Conservation (phyloP, 2,329 filamentous ascomycete genomes). For the Aspergillus bombycis region DNA sequence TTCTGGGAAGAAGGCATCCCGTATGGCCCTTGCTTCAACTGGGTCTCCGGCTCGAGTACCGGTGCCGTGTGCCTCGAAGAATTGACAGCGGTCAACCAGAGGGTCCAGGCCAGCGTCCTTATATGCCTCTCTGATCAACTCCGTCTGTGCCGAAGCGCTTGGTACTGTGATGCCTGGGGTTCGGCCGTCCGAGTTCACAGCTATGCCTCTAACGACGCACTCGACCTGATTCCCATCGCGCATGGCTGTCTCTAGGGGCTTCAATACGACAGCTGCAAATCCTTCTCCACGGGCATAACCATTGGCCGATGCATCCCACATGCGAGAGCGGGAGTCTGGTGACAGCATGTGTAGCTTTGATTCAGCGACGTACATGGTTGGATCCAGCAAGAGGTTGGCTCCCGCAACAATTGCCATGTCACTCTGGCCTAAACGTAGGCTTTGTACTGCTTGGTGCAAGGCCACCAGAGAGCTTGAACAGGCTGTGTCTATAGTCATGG, state of each 20-base stretch:
- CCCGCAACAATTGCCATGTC: constrained; percentile 30
- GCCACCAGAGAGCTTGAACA: constrained; percentile 40
- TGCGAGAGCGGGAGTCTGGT: constrained; percentile 53
- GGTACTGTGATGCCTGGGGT: constrained; percentile 37
- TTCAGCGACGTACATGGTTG: constrained; percentile 19
- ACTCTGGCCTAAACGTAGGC: constrained; percentile 23
- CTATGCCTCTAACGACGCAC: constrained; percentile 35
- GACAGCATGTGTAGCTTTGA: constrained; percentile 45
- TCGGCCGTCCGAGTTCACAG: constrained; percentile 36
- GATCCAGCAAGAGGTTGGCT: constrained; percentile 31
- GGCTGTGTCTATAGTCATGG: constrained; percentile 44
- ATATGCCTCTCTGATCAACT: constrained; percentile 42
- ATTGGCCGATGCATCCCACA: constrained; percentile 47
- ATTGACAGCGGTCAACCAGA: constrained; percentile 33
- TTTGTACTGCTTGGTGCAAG: constrained; percentile 27
- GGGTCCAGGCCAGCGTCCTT: constrained; percentile 37
- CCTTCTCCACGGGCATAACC: constrained; percentile 58
- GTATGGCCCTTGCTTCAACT: constrained; percentile 11
- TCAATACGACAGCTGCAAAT: constrained; percentile 53
- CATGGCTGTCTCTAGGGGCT: constrained; percentile 52
- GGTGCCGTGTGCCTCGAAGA: constrained; percentile 48
- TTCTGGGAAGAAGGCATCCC: background rate
- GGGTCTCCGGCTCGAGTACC: constrained; percentile 9
- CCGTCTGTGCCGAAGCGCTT: constrained; percentile 36
- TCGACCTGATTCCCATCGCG: constrained; percentile 47